Evolutionary conservation across 768 basidiomycete genomes (phyloP).

Genomic region (Termitomyces sp.): DNA sequence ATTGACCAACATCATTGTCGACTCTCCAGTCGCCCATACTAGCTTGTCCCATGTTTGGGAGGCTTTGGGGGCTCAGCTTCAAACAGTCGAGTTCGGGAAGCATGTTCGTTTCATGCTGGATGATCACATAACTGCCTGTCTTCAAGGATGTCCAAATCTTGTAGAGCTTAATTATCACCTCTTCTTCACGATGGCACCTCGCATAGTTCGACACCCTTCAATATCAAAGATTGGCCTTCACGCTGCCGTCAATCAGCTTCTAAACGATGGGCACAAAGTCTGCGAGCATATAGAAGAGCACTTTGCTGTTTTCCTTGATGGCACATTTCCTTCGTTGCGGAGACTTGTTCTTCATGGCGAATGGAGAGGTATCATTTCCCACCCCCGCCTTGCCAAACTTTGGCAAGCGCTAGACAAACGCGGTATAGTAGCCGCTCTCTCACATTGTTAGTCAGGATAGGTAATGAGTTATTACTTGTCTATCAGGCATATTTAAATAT

Average conservation of each 20-base stretch:
- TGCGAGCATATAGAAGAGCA: slow-evolving; percentile 48
- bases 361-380: slow-evolving; percentile 41
- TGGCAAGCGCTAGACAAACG: slow-evolving; percentile 30
- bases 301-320: slow-evolving; percentile 41
- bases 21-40: slow-evolving; percentile 39
- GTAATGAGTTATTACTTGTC: background rate
- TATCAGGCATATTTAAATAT: background rate
- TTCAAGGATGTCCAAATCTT: slow-evolving; percentile 46
- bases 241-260: slow-evolving; percentile 42
- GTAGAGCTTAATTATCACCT: slow-evolving; percentile 55
- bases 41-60: slow-evolving; percentile 49
- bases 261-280: slow-evolving; percentile 31
- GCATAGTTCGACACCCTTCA: slow-evolving; percentile 23
- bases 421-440: slow-evolving; percentile 27
- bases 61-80: slow-evolving; percentile 47
- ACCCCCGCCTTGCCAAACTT: slow-evolving; percentile 36
- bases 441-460: background rate
- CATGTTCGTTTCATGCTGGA: slow-evolving; percentile 51
- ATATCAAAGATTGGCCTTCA: slow-evolving; percentile 53
- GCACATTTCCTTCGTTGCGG: slow-evolving; percentile 44
- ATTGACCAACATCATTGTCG: slow-evolving; percentile 50
- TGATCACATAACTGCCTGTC: slow-evolving; percentile 47
- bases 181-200: slow-evolving; percentile 44
- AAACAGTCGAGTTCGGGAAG: slow-evolving; percentile 56
- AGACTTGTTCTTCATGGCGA: slow-evolving; percentile 50